Evolutionary conservation across 345 rosid genomes (phyloP), one percentile per base, ranked within the genome.

Genomic region (Populus alba): DNA sequence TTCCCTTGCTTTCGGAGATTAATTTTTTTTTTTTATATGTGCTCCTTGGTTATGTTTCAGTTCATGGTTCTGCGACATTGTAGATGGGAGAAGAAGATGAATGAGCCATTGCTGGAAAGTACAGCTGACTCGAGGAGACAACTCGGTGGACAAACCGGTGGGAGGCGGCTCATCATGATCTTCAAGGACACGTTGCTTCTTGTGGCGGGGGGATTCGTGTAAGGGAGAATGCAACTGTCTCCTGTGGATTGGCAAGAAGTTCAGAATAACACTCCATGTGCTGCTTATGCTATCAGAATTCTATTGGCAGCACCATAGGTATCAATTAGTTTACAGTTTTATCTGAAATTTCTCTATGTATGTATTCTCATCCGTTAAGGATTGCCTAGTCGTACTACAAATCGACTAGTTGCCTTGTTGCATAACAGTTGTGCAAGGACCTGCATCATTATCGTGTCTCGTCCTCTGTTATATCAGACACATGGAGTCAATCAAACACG

Each of bases 21-120:
- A n/a, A 49, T 45, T 55, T 65, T 57, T 43, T 67, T 27, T 12
- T 79, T 84, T 33, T 33, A 70, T 8, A 49, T 65, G 17, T 41
- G 70, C 33, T 70, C 35, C 31, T 41, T 69, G 38, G 22, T 57
- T 71, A 17, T 79, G 73, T 66, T 72, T 55, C 88, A 91, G 91
- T 85, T 86, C 71, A 80, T 73, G 53, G 85, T 84, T 78, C 78
- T 83, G 71, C 89, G 63, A 77, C 88, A 81, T 83, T 81, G 90
- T 22, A 33, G 70, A 68, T 65, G 84, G 87, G 85, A 78, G 71
- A 87, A 88, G 83, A 83, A 82, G 72, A 86, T 69, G 70, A 84
- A 85, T 72, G 83, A 83, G 57, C 76, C 70, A 74, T 70, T 47
- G 79, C 77, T 75, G 75, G 87, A 81, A 29, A 81, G 74, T 22